Evolutionary conservation across 2,329 filamentous ascomycete genomes (phyloP).

Genomic region (Setomelanomma holmii): DNA sequence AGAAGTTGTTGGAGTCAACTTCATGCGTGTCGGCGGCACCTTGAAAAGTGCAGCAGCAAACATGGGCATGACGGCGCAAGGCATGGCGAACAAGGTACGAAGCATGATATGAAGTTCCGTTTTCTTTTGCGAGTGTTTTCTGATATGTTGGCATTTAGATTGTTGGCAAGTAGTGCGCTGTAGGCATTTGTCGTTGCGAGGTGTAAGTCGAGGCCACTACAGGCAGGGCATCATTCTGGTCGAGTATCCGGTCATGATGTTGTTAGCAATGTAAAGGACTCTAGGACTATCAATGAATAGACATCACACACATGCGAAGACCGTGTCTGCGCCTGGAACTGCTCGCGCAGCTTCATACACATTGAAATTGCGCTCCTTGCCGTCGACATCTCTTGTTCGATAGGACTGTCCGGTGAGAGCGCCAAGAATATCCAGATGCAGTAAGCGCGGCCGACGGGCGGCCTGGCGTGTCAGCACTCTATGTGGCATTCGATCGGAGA

Average conservation of each 20-base stretch:
- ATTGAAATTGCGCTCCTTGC: no score
- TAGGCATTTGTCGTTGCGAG: neutral
- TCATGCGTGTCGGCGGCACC: constrained; percentile 26
- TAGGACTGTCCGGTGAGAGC: neutral
- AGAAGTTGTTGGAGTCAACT: constrained; percentile 22
- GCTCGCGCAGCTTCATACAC: no score
- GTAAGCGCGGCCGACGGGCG: no score
- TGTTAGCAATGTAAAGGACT: no score
- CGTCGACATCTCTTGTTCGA: no score
- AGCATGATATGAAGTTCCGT: neutral
- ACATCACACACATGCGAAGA: no score
- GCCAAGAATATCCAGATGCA: neutral
- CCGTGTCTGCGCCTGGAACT: no score
- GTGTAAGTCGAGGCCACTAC: no score
- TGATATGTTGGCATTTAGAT: neutral
- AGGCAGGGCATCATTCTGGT: neutral
- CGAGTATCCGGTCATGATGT: neutral
- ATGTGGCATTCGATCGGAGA: neutral
- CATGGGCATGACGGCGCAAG: constrained; percentile 22
- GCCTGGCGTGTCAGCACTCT: neutral
- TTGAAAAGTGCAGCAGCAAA: constrained; percentile 22
- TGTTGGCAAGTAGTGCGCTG: neutral
- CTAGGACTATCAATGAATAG: no score
- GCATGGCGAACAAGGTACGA: constrained; percentile 21
- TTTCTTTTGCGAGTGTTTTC: neutral